Percentiles rank a stretch among this genome's conserved stretches.
phyloP scores from a whole-genome alignment of 805 yeast genomes.

The Kregervanrija delftensis region DNA sequence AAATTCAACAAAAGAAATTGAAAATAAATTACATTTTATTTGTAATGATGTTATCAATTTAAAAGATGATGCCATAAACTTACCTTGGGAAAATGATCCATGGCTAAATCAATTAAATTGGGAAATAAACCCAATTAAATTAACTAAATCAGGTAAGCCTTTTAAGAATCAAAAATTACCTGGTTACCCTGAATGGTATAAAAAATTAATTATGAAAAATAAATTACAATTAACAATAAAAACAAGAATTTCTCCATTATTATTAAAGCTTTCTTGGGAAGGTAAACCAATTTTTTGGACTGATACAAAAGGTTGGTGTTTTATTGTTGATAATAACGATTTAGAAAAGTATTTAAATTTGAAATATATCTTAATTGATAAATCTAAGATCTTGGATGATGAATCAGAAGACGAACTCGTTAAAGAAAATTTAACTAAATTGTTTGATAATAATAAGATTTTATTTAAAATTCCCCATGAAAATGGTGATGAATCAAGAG shows the following conservation, averaged over 20 bases:
- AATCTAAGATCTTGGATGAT: constrained; percentile 13
- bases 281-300: constrained; percentile 78
- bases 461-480: constrained; percentile 81
- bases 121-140: constrained; percentile 54
- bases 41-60: constrained; percentile 52
- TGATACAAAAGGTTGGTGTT: constrained; percentile 82
- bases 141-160: constrained; percentile 65
- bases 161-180: constrained; percentile 72
- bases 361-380: constrained; percentile 28
- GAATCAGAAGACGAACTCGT: constrained; percentile 11
- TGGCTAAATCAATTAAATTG: constrained; percentile 92
- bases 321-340: constrained; percentile 46
- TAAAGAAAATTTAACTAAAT: constrained; percentile 5
- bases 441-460: constrained; percentile 7
- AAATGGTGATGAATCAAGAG: constrained; percentile 67
- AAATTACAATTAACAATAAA: constrained; percentile 56
- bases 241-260: constrained; percentile 67
- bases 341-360: constrained; percentile 28
- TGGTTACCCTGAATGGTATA: constrained; percentile 93
- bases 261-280: constrained; percentile 80
- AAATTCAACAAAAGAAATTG: constrained; percentile 49
- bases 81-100: constrained; percentile 55
- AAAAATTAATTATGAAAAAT: constrained; percentile 39
- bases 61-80: constrained; percentile 29
- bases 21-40: constrained; percentile 47